Conservation (phyloP, 495 filamentous ascomycete genomes). For the Wilcoxina mikolae region DNA sequence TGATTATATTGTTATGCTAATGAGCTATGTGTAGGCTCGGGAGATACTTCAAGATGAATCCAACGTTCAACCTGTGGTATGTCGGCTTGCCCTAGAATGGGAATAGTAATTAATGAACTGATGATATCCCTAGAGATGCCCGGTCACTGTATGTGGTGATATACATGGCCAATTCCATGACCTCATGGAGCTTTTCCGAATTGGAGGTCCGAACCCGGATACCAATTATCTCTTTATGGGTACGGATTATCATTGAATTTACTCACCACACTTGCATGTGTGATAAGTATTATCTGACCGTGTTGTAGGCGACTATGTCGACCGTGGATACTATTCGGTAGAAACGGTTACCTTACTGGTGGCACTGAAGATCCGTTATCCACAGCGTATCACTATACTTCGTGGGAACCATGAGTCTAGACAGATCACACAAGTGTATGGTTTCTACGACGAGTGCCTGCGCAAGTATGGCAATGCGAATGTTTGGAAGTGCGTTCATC, state of each 20-base stretch:
- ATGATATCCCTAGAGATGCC: constrained; percentile 55
- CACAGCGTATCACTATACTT: constrained; percentile 89
- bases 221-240: constrained; percentile 96
- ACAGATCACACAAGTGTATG: constrained; percentile 95
- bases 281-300: constrained; percentile 8
- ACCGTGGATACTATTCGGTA: constrained; percentile 92
- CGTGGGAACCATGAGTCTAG: constrained; percentile 95
- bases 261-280: background rate
- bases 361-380: constrained; percentile 89
- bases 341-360: constrained; percentile 91
- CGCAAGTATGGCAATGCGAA: constrained; percentile 98
- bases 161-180: constrained; percentile 92
- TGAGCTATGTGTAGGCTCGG: constrained; percentile 47
- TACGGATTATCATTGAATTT: constrained; percentile 26
- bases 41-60: constrained; percentile 95
- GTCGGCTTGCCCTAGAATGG: constrained; percentile 29
- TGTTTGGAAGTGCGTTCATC: constrained; percentile 73
- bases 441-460: constrained; percentile 94
- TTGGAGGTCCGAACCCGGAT: constrained; percentile 79
- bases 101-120: constrained; percentile 1
- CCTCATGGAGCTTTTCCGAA: constrained; percentile 88
- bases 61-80: constrained; percentile 96
- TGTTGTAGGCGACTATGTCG: constrained; percentile 73
- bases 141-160: constrained; percentile 84
- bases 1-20: background rate